A percentile compares a stretch with the other conserved stretches of the same genome.
Conservation (phyloP, 306 rosid genomes). For the Glycyrrhiza uralensis region DNA sequence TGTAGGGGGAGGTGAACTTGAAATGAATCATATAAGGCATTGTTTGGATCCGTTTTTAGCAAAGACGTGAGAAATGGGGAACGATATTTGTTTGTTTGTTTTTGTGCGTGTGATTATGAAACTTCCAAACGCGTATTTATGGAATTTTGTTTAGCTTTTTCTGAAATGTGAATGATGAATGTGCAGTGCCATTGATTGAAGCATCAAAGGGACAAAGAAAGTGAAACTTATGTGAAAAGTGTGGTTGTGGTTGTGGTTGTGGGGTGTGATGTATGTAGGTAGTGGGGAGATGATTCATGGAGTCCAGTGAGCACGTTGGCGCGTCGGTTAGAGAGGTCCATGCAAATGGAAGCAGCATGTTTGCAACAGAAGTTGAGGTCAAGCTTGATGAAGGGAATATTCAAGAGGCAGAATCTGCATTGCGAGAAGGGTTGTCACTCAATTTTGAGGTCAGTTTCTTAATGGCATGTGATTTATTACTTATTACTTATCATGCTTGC, state of each 20-base stretch:
- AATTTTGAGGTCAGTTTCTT: slow-evolving; percentile 71
- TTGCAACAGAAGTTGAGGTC: slow-evolving; percentile 67
- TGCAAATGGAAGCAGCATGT: slow-evolving; percentile 69
- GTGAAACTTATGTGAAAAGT: slow-evolving; percentile 30
- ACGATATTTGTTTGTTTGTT: background rate
- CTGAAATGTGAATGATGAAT: background rate
- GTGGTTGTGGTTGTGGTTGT: slow-evolving; percentile 9
- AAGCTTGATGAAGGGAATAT: slow-evolving; percentile 92
- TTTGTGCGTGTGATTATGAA: slow-evolving; percentile 5
- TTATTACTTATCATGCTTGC: background rate
- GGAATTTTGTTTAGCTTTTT: slow-evolving; percentile 16
- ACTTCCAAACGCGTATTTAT: background rate
- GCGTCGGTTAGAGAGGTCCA: slow-evolving; percentile 45
- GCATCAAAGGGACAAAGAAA: slow-evolving; percentile 21
- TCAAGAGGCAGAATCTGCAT: slow-evolving; percentile 83
- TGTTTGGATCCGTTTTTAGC: slow-evolving; percentile 17
- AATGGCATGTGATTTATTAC: background rate
- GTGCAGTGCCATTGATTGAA: background rate
- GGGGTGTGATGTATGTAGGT: slow-evolving; percentile 32
- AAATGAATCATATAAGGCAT: background rate
- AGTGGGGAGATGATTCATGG: slow-evolving; percentile 53
- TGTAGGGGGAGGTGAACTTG: slow-evolving; percentile 13
- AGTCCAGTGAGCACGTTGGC: slow-evolving; percentile 40
- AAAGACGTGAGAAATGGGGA: slow-evolving; percentile 15
- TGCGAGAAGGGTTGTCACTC: slow-evolving; percentile 82